phyloP scores from a whole-genome alignment of 78 protist species.

The Salpingoeca rosetta region DNA sequence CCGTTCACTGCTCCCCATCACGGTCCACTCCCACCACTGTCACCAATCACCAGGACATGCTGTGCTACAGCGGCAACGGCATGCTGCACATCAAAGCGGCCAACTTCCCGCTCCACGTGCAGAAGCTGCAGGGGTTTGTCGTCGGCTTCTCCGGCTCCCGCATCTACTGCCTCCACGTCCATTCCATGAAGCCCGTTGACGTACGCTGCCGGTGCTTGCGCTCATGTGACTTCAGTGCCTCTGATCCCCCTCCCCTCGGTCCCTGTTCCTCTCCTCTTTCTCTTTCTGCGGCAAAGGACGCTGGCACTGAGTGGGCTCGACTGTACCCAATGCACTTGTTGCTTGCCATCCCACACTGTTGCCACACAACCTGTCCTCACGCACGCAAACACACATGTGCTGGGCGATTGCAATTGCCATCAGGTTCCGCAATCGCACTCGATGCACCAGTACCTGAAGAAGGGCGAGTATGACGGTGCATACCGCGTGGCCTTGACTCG shows the following conservation, averaged over 20 bases:
- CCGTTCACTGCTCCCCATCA: too few relatives aligned
- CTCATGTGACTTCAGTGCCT: too few relatives aligned
- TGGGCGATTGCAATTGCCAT: too few relatives aligned
- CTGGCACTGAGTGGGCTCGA: too few relatives aligned
- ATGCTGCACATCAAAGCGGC: constrained; percentile 58
- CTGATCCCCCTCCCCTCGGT: too few relatives aligned
- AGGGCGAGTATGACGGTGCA: constrained; percentile 31
- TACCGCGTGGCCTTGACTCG: constrained; percentile 39
- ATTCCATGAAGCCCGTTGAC: constrained; percentile 51
- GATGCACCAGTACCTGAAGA: constrained; percentile 41
- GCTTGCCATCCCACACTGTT: too few relatives aligned
- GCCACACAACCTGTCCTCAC: too few relatives aligned
- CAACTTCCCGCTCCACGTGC: constrained; percentile 50
- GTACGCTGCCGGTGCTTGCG: constrained; percentile 10
- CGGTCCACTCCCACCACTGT: too few relatives aligned
- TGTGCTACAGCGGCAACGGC: constrained; percentile 47
- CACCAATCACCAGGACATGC: constrained; percentile 24
- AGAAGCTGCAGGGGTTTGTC: constrained; percentile 50
- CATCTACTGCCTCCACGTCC: constrained; percentile 53
- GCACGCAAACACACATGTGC: too few relatives aligned
- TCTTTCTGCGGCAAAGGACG: too few relatives aligned
- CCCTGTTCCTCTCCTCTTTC: too few relatives aligned
- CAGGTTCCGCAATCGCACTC: constrained; percentile 54
- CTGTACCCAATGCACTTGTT: too few relatives aligned
- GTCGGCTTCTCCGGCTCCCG: constrained; percentile 57